Base-by-base conservation (phyloP, 2,329 filamentous ascomycete species). In the Ambrosiella xylebori region DNA sequence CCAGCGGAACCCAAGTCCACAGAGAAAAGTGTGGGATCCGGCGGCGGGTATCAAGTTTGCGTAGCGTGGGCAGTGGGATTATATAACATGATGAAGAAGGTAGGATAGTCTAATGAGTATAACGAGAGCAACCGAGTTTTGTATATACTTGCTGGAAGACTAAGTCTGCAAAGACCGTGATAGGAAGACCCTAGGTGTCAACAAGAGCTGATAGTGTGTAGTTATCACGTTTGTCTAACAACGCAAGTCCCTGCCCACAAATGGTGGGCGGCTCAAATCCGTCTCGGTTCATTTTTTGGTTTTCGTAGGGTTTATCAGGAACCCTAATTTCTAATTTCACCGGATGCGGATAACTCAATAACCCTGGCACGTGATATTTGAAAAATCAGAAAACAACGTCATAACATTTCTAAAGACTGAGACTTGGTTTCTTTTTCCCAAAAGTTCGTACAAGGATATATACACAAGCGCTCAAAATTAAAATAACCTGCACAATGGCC, bases 1-100 rank as follows among this genome's bases (percentile, higher is more conserved):
- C 27, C 35, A 54, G 54, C 63, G 17, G 62, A 67, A 44, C 44
- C 64, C 63, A 57, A 62, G 64, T 44, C 50, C n/a, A 49, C 59
- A 47, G 37, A 51, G 44, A 47, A 45, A 27, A 37, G 57, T 59
- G 11, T 61, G 59, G 59, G 59, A 61, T 27, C 57, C 59, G 7
- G 55, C 52, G 45, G 59, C 54, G 36, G 59, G 59, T 6, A 61
- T 61, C 15, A 58, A 52, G 50, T 59, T 61, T 57, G 59, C 52
- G n/a, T 66, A 71, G 44, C 37, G 13, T 39, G 15, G 12, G 15
- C 13, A 11, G 54, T 39, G 7, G 37, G n/a, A 27, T 27, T 27
- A 27, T 27, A 27, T 27, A 27, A 3, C 19, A 27, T 27, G 19
- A 27, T 27, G 19, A 27, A 27, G 19, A 27, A 27, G 19, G 19